Conservation (phyloP, 768 basidiomycete species). For the Boletellus sp. region DNA sequence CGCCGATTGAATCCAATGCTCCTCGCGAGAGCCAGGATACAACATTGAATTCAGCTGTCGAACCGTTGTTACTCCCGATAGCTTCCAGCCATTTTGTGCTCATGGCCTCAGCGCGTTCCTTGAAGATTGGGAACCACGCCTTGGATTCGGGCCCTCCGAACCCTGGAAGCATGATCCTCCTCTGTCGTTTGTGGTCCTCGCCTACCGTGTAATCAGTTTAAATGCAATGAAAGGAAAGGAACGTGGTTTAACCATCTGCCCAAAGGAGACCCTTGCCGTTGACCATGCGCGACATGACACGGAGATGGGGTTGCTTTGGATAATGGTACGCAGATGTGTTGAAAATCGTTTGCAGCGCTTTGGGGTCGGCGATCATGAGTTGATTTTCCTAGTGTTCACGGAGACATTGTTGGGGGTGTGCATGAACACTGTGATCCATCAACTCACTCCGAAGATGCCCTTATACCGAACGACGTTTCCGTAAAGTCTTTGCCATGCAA, state of each 20-base stretch:
- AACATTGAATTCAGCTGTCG: constrained; percentile 18
- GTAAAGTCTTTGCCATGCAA: constrained; percentile 29
- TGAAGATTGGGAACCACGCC: constrained; percentile 49
- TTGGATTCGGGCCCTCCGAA: constrained; percentile 47
- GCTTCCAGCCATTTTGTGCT: constrained; percentile 18
- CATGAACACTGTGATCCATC: no score
- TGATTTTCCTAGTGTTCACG: constrained; percentile 36
- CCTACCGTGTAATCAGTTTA: constrained; percentile 14
- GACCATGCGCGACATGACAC: background rate
- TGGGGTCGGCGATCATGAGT: constrained; percentile 44
- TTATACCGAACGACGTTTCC: constrained; percentile 26
- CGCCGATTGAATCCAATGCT: constrained; percentile 36
- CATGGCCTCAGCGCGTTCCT: constrained; percentile 27
- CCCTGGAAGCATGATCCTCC: constrained; percentile 52
- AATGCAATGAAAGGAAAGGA: constrained; percentile 8
- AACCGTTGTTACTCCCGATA: background rate
- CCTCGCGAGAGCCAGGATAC: constrained; percentile 35
- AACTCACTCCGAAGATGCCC: constrained; percentile 20
- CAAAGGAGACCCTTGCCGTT: background rate
- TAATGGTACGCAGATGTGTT: constrained; percentile 42
- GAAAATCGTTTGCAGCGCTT: constrained; percentile 38
- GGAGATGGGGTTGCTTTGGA: constrained; percentile 24
- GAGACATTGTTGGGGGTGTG: background rate
- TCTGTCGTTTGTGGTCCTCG: constrained; percentile 47
- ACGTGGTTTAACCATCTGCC: background rate